phyloP scores from a whole-genome alignment of 148 eudicot genomes.

The Rhododendron vialii region DNA sequence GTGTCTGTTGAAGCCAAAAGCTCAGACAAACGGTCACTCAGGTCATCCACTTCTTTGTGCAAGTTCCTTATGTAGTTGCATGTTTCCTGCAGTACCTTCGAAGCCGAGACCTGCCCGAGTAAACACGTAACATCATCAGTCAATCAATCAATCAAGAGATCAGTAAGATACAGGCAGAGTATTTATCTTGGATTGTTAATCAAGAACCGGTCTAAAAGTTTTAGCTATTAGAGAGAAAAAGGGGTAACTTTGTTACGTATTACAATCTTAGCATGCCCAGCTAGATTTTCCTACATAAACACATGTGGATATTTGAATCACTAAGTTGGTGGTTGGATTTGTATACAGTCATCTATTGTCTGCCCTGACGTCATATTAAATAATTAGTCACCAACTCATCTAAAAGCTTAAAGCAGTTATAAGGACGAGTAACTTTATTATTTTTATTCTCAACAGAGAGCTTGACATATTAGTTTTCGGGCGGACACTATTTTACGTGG shows the following conservation, averaged over 20 bases:
- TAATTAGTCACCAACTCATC: background rate
- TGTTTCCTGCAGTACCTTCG: conserved; percentile 82
- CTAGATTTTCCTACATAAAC: background rate
- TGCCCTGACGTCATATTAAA: background rate
- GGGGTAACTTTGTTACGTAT: background rate
- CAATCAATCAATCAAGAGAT: background rate
- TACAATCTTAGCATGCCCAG: background rate
- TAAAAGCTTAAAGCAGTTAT: background rate
- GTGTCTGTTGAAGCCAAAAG: conserved; percentile 74
- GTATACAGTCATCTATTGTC: background rate
- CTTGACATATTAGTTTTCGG: background rate
- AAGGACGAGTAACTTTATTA: background rate
- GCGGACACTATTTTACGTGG: background rate
- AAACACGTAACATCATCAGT: background rate
- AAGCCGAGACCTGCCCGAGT: conserved; percentile 59
- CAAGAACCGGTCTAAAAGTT: too few relatives aligned
- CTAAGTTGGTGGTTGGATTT: background rate
- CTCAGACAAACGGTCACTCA: conserved; percentile 77
- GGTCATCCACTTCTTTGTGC: conserved; percentile 83
- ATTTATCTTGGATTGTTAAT: background rate
- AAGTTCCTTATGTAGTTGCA: conserved; percentile 84
- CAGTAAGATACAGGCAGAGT: background rate
- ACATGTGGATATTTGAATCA: background rate
- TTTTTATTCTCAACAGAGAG: background rate
- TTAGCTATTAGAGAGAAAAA: background rate